Evolutionary conservation across 2,329 filamentous ascomycete genomes (phyloP).

Genomic region (Thielaviopsis musarum): DNA sequence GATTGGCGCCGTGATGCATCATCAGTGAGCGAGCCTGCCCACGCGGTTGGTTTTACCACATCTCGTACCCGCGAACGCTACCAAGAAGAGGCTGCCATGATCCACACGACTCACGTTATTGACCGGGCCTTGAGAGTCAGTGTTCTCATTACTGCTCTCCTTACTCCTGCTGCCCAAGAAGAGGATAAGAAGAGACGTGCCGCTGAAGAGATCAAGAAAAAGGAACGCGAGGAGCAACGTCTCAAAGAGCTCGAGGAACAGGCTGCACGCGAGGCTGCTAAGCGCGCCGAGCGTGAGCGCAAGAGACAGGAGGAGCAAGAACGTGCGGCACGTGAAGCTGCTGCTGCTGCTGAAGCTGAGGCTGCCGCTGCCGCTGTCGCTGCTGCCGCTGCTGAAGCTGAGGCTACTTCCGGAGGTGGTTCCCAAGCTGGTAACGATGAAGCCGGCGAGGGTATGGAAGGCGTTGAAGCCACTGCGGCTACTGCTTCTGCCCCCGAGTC

Average conservation of each 20-base stretch:
- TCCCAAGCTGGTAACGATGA: neutral
- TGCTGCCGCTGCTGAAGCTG: constrained; percentile 15
- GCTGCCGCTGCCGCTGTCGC: constrained; percentile 20
- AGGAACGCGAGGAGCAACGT: constrained; percentile 32
- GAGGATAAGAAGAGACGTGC: constrained; percentile 44
- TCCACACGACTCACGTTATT: constrained; percentile 46
- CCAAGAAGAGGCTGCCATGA: constrained; percentile 74
- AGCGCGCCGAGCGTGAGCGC: constrained; percentile 42
- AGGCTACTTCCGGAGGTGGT: neutral
- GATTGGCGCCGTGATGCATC: constrained; percentile 31
- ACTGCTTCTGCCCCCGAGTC: constrained; percentile 17
- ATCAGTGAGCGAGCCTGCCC: constrained; percentile 42
- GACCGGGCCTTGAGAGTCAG: constrained; percentile 47
- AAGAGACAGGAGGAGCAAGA: constrained; percentile 45
- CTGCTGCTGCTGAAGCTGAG: constrained; percentile 25
- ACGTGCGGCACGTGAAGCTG: constrained; percentile 21
- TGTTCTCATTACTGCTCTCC: constrained; percentile 54
- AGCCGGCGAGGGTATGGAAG: constrained; percentile 44
- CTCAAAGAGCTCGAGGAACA: constrained; percentile 31
- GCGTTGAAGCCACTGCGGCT: constrained; percentile 41
- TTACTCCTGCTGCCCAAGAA: constrained; percentile 74
- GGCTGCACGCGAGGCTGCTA: constrained; percentile 49
- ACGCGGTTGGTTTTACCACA: constrained; percentile 58
- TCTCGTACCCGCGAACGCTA: constrained; percentile 61
- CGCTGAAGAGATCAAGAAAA: neutral